These are phyloP conservation scores for Cryptococcus deneoformans DNA, from an alignment of 1,284 basidiomycete species.

Conservation along the genomic window DNA sequence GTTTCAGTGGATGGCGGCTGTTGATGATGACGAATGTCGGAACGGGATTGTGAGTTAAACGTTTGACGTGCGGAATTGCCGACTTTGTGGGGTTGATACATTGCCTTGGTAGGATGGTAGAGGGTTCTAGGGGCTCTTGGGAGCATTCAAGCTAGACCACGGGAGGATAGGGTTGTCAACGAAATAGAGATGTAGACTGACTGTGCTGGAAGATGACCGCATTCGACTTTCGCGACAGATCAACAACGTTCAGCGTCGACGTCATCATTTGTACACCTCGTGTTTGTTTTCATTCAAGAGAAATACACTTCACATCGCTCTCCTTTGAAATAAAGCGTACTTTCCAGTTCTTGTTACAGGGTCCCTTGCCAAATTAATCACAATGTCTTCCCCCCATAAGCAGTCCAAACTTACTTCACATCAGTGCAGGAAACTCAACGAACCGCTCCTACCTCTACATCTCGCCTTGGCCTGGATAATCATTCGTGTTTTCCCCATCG, in stretches of 20 bases:
- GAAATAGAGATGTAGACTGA: neutral
- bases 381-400: constrained; percentile 12
- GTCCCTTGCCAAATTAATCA: too few relatives aligned
- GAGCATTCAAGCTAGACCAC: constrained; percentile 2
- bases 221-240: too few relatives aligned
- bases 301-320: too few relatives aligned
- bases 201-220: too few relatives aligned
- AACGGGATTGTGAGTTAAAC: constrained; percentile 4
- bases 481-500: constrained; percentile 23
- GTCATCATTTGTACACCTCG: too few relatives aligned
- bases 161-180: neutral
- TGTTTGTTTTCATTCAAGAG: too few relatives aligned
- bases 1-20: neutral
- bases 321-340: too few relatives aligned
- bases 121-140: neutral
- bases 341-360: too few relatives aligned
- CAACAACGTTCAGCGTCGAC: too few relatives aligned
- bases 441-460: constrained; percentile 28
- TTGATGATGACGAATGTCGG: neutral
- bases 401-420: constrained; percentile 1
- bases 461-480: constrained; percentile 36
- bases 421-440: constrained; percentile 10
- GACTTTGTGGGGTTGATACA: constrained; percentile 9
- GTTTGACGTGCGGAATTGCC: neutral
- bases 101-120: neutral